Conservation (phyloP, 805 yeast genomes). For the Hanseniaspora hatyaiensis region DNA sequence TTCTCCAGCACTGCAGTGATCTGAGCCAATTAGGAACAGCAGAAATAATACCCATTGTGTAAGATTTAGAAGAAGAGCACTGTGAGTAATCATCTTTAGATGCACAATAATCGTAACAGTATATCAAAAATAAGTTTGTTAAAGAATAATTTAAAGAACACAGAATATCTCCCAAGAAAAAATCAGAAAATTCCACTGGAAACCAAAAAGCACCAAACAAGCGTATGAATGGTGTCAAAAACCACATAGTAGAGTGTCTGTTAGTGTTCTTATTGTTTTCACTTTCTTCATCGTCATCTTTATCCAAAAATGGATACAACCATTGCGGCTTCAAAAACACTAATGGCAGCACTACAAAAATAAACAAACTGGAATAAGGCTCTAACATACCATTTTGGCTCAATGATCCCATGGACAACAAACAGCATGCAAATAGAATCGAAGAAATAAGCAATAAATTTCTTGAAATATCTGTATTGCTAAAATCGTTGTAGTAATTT, state of each 20-base stretch:
- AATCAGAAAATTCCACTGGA: constrained; percentile 92
- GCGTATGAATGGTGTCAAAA: constrained; percentile 59
- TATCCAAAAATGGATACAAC: constrained; percentile 18
- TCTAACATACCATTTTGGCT: constrained; percentile 56
- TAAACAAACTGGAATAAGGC: constrained; percentile 67
- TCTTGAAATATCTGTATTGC: constrained; percentile 29
- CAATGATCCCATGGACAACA: constrained; percentile 70
- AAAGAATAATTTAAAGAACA: constrained; percentile 81
- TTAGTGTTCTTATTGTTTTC: neutral
- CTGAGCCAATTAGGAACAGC: constrained; percentile 86
- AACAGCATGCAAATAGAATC: constrained; percentile 42
- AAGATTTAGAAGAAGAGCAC: constrained; percentile 73
- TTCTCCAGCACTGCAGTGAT: constrained; percentile 76
- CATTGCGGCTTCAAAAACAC: constrained; percentile 51
- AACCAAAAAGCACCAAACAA: constrained; percentile 70
- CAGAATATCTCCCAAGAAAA: constrained; percentile 82
- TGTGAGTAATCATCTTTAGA: constrained; percentile 28
- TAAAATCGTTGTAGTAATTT: constrained; percentile 29
- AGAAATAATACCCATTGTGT: constrained; percentile 69
- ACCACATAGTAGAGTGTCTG: constrained; percentile 38
- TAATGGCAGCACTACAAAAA: constrained; percentile 31
- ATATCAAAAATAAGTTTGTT: constrained; percentile 74
- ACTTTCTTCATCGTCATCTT: neutral
- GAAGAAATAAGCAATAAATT: constrained; percentile 54
- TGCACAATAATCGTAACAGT: constrained; percentile 59